Percentiles rank a stretch among this genome's conserved stretches.
phyloP scores from a whole-genome alignment of 202 grass and related monocot species.

The Bolboschoenoplectus hybrid region DNA sequence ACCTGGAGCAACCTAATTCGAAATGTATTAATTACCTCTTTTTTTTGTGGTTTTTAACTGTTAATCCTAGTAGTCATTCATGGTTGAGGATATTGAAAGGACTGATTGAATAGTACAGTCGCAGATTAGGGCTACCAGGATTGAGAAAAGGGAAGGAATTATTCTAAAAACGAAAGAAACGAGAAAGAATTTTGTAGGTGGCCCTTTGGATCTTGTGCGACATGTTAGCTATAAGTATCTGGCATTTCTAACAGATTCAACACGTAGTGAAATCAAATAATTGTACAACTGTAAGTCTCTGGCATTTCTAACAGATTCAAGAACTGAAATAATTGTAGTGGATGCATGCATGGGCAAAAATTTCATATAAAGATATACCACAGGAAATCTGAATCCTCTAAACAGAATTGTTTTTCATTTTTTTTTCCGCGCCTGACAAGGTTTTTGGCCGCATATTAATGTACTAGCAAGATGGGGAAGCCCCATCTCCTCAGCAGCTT shows the following conservation, averaged over 20 bases:
- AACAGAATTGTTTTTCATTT: constrained; percentile 5
- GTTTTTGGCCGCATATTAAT: neutral
- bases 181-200: neutral
- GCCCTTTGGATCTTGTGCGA: neutral
- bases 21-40: too few species aligned
- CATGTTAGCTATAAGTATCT: neutral
- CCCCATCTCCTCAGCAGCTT: constrained; percentile 16
- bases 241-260: too few species aligned
- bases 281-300: too few species aligned
- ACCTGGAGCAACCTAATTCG: neutral
- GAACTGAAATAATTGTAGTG: too few species aligned
- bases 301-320: too few species aligned
- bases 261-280: too few species aligned
- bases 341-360: too few species aligned
- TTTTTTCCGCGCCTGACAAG: constrained; percentile 11
- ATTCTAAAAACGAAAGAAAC: neutral
- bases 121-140: neutral
- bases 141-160: neutral
- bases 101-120: neutral
- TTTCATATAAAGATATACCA: neutral
- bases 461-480: constrained; percentile 15
- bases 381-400: neutral
- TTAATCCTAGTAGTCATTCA: too few species aligned
- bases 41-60: too few species aligned
- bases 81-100: neutral